These are phyloP conservation scores for Pyrenophora seminiperda DNA, from an alignment of 2,329 filamentous ascomycete species.

Conservation along the genomic window DNA sequence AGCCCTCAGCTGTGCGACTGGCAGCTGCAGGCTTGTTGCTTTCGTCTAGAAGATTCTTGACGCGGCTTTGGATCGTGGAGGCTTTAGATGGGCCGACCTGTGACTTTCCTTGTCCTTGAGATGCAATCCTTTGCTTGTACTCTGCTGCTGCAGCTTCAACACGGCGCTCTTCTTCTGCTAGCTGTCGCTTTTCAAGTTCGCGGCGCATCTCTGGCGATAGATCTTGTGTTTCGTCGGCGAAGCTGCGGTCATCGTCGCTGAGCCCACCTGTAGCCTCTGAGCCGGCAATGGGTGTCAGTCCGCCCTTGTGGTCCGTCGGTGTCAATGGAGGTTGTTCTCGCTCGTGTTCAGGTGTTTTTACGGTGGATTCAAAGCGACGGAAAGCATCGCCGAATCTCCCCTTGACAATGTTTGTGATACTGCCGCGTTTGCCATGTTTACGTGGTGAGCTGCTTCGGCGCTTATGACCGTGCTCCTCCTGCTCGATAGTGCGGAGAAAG, in stretches of 20 bases:
- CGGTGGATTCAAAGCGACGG: conserved; percentile 77
- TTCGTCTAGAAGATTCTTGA: conserved; percentile 83
- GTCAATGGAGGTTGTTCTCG: conserved; percentile 36
- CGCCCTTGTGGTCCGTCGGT: conserved; percentile 32
- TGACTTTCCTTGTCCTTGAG: conserved; percentile 58
- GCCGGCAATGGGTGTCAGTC: conserved; percentile 70
- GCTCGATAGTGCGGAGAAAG: conserved; percentile 77
- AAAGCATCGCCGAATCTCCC: conserved; percentile 94
- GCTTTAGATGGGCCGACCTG: conserved; percentile 62
- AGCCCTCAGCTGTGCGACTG: conserved; percentile 81
- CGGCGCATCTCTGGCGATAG: conserved; percentile 86
- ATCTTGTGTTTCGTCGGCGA: conserved; percentile 69
- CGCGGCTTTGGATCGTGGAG: conserved; percentile 87
- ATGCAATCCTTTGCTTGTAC: conserved; percentile 76
- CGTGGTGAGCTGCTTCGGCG: conserved; percentile 60
- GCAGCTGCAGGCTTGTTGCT: conserved; percentile 60
- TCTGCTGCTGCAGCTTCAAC: conserved; percentile 89
- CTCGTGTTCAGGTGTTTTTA: conserved; percentile 32
- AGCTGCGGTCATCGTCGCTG: conserved; percentile 70
- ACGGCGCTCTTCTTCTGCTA: conserved; percentile 86
- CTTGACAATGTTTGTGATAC: conserved; percentile 74
- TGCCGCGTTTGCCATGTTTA: conserved; percentile 72
- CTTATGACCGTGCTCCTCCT: conserved; percentile 60
- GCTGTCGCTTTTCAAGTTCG: conserved; percentile 80
- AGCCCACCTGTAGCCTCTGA: conserved; percentile 73